Conservation (phyloP, 2,329 filamentous ascomycete species). For the Nemania sp. region DNA sequence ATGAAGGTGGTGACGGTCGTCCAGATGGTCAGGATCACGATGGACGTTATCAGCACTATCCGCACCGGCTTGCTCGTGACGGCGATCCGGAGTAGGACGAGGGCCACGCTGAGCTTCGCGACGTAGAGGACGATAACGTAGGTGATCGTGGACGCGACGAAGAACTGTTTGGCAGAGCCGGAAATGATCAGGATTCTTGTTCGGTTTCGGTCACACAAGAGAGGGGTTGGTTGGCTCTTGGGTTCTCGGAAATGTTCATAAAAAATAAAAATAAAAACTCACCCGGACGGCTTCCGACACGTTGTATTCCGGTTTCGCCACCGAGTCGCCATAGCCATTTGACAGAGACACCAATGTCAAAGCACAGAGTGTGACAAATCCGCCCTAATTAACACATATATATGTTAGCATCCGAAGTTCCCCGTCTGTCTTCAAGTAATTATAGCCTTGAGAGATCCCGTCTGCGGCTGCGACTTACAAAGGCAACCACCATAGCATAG, state of each 20-base stretch:
- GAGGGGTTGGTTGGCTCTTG: not conserved
- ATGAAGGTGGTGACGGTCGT: constrained; percentile 26
- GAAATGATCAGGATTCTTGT: constrained; percentile 8
- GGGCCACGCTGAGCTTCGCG: constrained; percentile 29
- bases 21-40: constrained; percentile 25
- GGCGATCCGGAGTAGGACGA: constrained; percentile 28
- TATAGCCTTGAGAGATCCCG: too few relatives aligned
- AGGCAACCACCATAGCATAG: constrained; percentile 26
- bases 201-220: too few relatives aligned
- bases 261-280: constrained; percentile 11
- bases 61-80: constrained; percentile 27
- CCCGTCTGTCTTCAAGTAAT: too few relatives aligned
- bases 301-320: constrained; percentile 9
- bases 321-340: constrained; percentile 23
- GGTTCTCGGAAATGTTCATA: too few relatives aligned
- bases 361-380: constrained; percentile 25
- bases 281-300: constrained; percentile 19
- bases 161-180: constrained; percentile 23
- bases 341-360: constrained; percentile 24
- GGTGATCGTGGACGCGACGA: constrained; percentile 27
- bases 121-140: constrained; percentile 30
- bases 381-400: constrained; percentile 9
- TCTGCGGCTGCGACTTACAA: constrained; percentile 26
- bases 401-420: constrained; percentile 10
- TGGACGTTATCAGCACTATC: constrained; percentile 21